A percentile compares a stretch with the other conserved stretches of the same genome.
phyloP scores from a whole-genome alignment of 495 filamentous ascomycete species.

The Aspergillus cavernicola region DNA sequence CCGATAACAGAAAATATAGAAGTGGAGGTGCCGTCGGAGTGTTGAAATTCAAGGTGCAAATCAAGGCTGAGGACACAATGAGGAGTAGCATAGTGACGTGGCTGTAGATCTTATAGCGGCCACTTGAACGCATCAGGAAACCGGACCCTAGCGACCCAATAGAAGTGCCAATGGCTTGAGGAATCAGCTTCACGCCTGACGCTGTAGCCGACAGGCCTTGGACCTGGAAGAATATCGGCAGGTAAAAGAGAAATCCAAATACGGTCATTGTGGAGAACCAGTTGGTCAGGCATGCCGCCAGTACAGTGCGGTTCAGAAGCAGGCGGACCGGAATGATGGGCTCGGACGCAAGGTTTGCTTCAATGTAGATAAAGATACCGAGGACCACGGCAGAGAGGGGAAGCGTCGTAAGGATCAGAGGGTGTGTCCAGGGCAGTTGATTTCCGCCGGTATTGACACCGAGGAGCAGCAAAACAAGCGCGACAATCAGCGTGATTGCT shows the following conservation, averaged over 20 bases:
- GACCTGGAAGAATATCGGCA: slow-evolving; percentile 80
- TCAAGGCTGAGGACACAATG: slow-evolving; percentile 44
- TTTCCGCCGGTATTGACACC: slow-evolving; percentile 86
- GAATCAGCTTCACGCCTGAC: slow-evolving; percentile 69
- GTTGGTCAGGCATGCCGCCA: slow-evolving; percentile 72
- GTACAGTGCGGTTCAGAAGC: slow-evolving; percentile 67
- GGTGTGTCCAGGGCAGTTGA: slow-evolving; percentile 78
- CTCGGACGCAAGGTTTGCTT: slow-evolving; percentile 61
- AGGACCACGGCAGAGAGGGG: slow-evolving; percentile 59
- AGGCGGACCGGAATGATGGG: slow-evolving; percentile 83
- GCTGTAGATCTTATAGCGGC: slow-evolving; percentile 62
- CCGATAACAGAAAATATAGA: slow-evolving; percentile 64
- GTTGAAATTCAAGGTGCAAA: slow-evolving; percentile 52
- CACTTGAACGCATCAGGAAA: slow-evolving; percentile 72
- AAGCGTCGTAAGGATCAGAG: slow-evolving; percentile 67
- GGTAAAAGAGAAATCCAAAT: slow-evolving; percentile 64
- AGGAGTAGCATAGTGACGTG: slow-evolving; percentile 50
- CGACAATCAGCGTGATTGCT: slow-evolving; percentile 61
- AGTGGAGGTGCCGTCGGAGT: slow-evolving; percentile 61
- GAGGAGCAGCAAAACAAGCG: slow-evolving; percentile 70
- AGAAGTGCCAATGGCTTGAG: slow-evolving; percentile 61
- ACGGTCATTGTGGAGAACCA: slow-evolving; percentile 58
- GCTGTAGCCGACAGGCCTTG: slow-evolving; percentile 65
- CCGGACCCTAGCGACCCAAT: slow-evolving; percentile 67
- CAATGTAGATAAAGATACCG: slow-evolving; percentile 59